Conservation (phyloP, 345 rosid genomes). For the Acer yangbiense region DNA sequence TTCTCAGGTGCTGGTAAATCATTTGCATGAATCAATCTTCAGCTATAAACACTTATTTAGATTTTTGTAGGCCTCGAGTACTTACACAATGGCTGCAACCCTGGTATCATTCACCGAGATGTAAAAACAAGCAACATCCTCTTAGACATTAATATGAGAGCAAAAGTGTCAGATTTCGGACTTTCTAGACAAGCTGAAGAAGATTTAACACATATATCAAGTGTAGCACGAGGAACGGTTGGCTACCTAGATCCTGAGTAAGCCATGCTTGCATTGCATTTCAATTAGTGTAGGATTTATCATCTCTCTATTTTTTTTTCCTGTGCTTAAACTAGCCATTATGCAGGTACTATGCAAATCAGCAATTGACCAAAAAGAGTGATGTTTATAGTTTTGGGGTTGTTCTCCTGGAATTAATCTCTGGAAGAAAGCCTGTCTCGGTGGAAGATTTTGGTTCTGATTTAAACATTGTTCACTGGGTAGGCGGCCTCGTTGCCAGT, state of each 20-base stretch:
- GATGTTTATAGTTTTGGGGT: constrained; percentile 99
- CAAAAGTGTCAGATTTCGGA: constrained; percentile 96
- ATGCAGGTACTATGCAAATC: constrained; percentile 84
- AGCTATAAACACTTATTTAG: constrained; percentile 36
- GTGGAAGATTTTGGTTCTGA: constrained; percentile 84
- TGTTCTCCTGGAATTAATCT: constrained; percentile 88
- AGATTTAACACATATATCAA: constrained; percentile 86
- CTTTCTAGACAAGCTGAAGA: constrained; percentile 96
- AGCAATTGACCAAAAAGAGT: constrained; percentile 91
- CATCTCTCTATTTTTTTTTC: background rate
- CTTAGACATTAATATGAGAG: constrained; percentile 88
- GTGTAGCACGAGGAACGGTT: constrained; percentile 89
- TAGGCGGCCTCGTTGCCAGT: constrained; percentile 24
- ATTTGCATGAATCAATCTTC: constrained; percentile 7
- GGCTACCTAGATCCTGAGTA: constrained; percentile 99
- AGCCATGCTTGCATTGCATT: constrained; percentile 19
- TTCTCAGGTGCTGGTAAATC: constrained; percentile 12
- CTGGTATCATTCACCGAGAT: constrained; percentile 93
- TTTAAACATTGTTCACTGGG: constrained; percentile 93
- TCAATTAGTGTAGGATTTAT: background rate
- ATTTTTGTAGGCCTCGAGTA: constrained; percentile 88
- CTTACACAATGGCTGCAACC: constrained; percentile 94
- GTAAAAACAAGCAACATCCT: constrained; percentile 96
- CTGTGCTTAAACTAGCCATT: constrained; percentile 12
- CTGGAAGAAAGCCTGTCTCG: constrained; percentile 89